A percentile compares a stretch with the other conserved stretches of the same genome.
phyloP scores from a whole-genome alignment of 371 early-diverging fungal genomes.

The Vairimorpha ceranae region DNA sequence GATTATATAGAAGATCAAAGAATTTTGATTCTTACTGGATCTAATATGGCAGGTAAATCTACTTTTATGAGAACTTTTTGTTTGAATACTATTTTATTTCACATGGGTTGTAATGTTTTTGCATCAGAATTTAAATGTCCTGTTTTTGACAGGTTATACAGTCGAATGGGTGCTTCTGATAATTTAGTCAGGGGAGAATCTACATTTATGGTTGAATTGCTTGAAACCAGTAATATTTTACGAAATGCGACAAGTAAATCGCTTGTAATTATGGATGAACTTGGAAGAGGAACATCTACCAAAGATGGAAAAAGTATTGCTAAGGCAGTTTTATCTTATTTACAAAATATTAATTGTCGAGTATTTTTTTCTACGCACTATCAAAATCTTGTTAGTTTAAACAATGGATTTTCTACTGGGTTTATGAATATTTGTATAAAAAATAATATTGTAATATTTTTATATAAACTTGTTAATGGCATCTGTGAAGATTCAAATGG shows the following conservation, averaged over 20 bases:
- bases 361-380: slow-evolving; percentile 94
- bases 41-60: slow-evolving; percentile 91
- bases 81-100: slow-evolving; percentile 89
- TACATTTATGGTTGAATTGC: slow-evolving; percentile 97
- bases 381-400: slow-evolving; percentile 75
- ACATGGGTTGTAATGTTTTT: slow-evolving; percentile 89
- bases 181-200: slow-evolving; percentile 72
- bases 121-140: slow-evolving; percentile 64
- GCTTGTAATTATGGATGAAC: slow-evolving; percentile 94
- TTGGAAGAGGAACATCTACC: slow-evolving; percentile 94
- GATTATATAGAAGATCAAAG: slow-evolving; percentile 66
- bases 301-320: slow-evolving; percentile 96
- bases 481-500: slow-evolving; percentile 75
- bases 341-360: slow-evolving; percentile 64
- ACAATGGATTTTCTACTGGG: slow-evolving; percentile 61
- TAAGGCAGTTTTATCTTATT: slow-evolving; percentile 74
- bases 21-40: slow-evolving; percentile 88
- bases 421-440: slow-evolving; percentile 48
- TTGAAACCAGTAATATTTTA: slow-evolving; percentile 85
- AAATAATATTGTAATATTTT: slow-evolving; percentile 74
- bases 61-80: slow-evolving; percentile 72
- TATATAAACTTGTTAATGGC: slow-evolving; percentile 79
- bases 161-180: slow-evolving; percentile 77
- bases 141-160: slow-evolving; percentile 79
- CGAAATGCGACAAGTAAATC: slow-evolving; percentile 79